phyloP scores from a whole-genome alignment of 1,139 yeast genomes.

The Debaryomyces sp. region DNA sequence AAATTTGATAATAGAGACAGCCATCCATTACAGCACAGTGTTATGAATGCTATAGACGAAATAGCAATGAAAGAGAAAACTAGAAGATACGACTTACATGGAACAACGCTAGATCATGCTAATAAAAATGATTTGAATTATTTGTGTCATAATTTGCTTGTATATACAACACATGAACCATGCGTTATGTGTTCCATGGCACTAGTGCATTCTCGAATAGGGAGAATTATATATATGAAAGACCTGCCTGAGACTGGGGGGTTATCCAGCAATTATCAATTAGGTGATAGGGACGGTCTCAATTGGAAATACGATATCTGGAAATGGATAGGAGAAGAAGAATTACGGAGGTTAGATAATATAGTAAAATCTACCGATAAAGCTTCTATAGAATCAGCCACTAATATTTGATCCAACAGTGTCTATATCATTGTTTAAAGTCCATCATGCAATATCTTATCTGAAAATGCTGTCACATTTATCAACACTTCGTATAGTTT shows the following conservation, averaged over 20 bases:
- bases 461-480: conserved; percentile 11
- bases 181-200: conserved; percentile 99
- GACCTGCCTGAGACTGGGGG: conserved; percentile 40
- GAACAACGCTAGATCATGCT: conserved; percentile 12
- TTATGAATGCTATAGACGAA: conserved; percentile 67
- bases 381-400: neutral
- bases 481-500: conserved; percentile 15
- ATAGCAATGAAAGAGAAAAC: conserved; percentile 56
- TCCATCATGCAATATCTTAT: neutral
- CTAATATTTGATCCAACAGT: neutral
- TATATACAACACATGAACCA: conserved; percentile 93
- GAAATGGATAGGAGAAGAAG: conserved; percentile 54
- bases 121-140: conserved; percentile 39
- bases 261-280: conserved; percentile 68
- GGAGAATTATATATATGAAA: conserved; percentile 63
- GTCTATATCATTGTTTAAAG: neutral
- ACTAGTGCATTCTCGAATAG: conserved; percentile 83
- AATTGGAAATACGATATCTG: conserved; percentile 85
- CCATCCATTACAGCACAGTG: conserved; percentile 68
- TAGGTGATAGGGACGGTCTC: conserved; percentile 70
- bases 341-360: conserved; percentile 16
- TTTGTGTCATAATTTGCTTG: conserved; percentile 74
- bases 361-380: neutral
- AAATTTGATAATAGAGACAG: conserved; percentile 23
- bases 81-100: conserved; percentile 23